These are phyloP conservation scores for Mallotus japonicus DNA, from an alignment of 441 rosid species.

Conservation along the genomic window DNA sequence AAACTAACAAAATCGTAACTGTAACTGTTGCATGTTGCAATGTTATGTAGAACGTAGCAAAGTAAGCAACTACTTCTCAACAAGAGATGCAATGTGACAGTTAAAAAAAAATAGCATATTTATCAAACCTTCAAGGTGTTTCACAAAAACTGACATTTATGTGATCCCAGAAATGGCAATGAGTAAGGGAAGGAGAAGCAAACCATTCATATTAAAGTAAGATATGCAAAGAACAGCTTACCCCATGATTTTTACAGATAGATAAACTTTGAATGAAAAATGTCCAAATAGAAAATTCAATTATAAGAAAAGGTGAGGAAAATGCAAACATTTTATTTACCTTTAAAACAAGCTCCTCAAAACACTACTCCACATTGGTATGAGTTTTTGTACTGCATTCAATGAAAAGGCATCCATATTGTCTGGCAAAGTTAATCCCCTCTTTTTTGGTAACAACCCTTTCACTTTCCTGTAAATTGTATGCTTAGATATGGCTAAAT, in stretches of 20 bases:
- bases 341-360: slow-evolving; percentile 66
- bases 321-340: slow-evolving; percentile 18
- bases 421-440: slow-evolving; percentile 57
- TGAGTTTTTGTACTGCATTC: slow-evolving; percentile 67
- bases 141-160: no score
- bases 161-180: not conserved
- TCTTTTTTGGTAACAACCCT: slow-evolving; percentile 57
- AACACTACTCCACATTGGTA: slow-evolving; percentile 53
- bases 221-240: not conserved
- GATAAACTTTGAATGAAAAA: no score
- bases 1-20: no score
- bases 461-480: slow-evolving; percentile 45
- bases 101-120: not conserved
- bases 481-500: not conserved
- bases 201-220: not conserved
- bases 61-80: not conserved
- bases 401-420: slow-evolving; percentile 55
- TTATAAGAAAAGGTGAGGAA: not conserved
- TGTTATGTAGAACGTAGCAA: not conserved
- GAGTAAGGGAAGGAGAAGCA: not conserved
- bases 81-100: not conserved
- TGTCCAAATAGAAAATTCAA: not conserved
- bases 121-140: no score
- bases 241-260: not conserved
- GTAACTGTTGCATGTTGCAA: no score